A percentile compares a stretch with the other conserved stretches of the same genome.
Conservation (phyloP, 1,139 yeast genomes). For the Hanseniaspora sp. region DNA sequence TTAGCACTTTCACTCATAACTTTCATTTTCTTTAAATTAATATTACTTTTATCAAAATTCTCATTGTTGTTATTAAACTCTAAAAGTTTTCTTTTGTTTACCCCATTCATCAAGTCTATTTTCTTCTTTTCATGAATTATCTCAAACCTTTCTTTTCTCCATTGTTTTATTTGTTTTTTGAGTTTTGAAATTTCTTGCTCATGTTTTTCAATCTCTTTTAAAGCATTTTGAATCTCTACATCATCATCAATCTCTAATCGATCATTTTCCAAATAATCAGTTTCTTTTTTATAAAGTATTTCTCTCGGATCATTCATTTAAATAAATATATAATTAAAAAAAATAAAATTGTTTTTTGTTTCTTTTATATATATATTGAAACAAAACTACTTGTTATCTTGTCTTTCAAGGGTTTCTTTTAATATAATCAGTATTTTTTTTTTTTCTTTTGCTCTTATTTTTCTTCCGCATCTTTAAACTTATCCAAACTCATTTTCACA, state of each 20-base stretch:
- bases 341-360: background rate
- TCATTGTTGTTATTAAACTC: conserved; percentile 14
- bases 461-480: conserved; percentile 13
- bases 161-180: conserved; percentile 21
- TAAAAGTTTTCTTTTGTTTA: background rate
- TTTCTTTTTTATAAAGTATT: background rate
- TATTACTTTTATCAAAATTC: conserved; percentile 15
- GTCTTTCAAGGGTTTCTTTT: no score
- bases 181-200: conserved; percentile 25
- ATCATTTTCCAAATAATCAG: background rate
- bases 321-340: background rate
- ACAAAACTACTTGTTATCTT: no score
- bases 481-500: conserved; percentile 11
- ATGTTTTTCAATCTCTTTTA: conserved; percentile 24
- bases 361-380: no score
- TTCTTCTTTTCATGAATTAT: conserved; percentile 21
- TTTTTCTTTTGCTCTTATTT: background rate
- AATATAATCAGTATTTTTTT: no score
- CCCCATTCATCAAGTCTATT: background rate
- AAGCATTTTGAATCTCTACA: conserved; percentile 22
- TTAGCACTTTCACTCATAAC: conserved; percentile 26
- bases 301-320: conserved; percentile 15
- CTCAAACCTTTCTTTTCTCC: conserved; percentile 20
- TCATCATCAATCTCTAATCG: background rate
- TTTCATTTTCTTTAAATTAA: background rate